Evolutionary conservation across 192 early-diverging fungal species (phyloP).

Genomic region (Diversispora eburnea): DNA sequence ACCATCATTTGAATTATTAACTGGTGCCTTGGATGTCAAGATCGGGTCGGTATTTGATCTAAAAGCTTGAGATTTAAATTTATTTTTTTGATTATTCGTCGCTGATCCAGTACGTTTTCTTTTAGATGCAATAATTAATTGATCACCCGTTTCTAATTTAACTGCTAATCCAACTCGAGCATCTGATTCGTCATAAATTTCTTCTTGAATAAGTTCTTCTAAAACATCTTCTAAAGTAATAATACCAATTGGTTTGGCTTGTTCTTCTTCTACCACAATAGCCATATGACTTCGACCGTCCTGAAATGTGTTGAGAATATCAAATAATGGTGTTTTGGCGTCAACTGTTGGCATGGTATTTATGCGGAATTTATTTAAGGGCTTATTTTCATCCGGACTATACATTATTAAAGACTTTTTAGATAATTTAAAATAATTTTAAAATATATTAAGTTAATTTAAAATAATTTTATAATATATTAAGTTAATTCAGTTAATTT

Average conservation of each 20-base stretch:
- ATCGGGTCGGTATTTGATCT: not conserved
- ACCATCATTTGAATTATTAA: not conserved
- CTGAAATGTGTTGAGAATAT: slow-evolving; percentile 77
- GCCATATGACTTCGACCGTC: slow-evolving; percentile 78
- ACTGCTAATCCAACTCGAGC: slow-evolving; percentile 21
- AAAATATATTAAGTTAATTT: slow-evolving; percentile 25
- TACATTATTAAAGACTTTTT: slow-evolving; percentile 57
- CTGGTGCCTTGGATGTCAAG: not conserved
- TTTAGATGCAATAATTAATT: slow-evolving; percentile 18
- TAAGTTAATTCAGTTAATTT: slow-evolving; percentile 29
- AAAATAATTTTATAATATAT: slow-evolving; percentile 21
- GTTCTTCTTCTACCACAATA: slow-evolving; percentile 38
- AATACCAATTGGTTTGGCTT: slow-evolving; percentile 48
- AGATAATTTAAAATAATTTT: too few relatives aligned
- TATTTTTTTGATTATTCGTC: not conserved
- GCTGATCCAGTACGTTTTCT: slow-evolving; percentile 1
- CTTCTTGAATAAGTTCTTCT: slow-evolving; percentile 79
- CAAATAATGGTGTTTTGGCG: slow-evolving; percentile 43
- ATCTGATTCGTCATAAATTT: slow-evolving; percentile 77
- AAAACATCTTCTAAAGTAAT: slow-evolving; percentile 78
- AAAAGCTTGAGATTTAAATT: not conserved
- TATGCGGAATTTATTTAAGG: slow-evolving; percentile 46
- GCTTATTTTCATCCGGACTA: slow-evolving; percentile 54
- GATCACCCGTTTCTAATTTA: slow-evolving; percentile 17
- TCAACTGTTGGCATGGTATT: slow-evolving; percentile 35